A percentile compares a stretch with the other conserved stretches of the same genome.
phyloP scores from a whole-genome alignment of 345 rosid genomes.

The Zanthoxylum bungeanum region DNA sequence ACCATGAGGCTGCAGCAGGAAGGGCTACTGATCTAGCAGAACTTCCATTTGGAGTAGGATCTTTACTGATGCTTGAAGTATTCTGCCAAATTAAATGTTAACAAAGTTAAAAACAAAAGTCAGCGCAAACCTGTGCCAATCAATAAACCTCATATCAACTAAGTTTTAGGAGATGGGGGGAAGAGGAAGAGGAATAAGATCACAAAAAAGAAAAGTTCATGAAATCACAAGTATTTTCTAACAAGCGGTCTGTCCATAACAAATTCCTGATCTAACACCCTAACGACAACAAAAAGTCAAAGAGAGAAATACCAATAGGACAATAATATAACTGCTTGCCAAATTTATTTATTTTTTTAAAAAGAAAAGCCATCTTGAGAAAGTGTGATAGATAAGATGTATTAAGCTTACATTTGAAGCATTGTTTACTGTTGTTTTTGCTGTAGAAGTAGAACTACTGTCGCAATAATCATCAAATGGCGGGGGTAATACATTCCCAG shows the following conservation, averaged over 20 bases:
- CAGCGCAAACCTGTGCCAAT: not conserved
- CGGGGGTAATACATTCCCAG: conserved; percentile 77
- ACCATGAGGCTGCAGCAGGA: conserved; percentile 95
- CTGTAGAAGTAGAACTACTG: conserved; percentile 38
- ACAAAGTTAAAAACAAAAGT: not conserved
- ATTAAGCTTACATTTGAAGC: conserved; percentile 53
- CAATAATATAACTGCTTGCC: too few relatives aligned
- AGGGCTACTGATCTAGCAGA: conserved; percentile 51
- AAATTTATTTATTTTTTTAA: too few relatives aligned
- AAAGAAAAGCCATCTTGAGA: too few relatives aligned
- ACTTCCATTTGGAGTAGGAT: conserved; percentile 66
- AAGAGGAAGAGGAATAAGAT: not conserved
- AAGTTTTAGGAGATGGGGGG: not conserved
- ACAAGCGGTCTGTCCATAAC: too few relatives aligned
- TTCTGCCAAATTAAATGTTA: conserved; percentile 37
- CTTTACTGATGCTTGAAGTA: conserved; percentile 32
- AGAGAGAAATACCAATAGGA: too few relatives aligned
- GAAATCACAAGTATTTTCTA: too few relatives aligned
- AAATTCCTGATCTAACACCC: too few relatives aligned
- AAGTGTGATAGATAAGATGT: not conserved
- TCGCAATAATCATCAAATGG: conserved; percentile 63
- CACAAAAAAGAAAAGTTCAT: not conserved
- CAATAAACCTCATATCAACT: not conserved
- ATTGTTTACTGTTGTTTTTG: conserved; percentile 48
- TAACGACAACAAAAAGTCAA: too few relatives aligned